Conservation (phyloP, 441 rosid genomes). For the Erodium trifolium region DNA sequence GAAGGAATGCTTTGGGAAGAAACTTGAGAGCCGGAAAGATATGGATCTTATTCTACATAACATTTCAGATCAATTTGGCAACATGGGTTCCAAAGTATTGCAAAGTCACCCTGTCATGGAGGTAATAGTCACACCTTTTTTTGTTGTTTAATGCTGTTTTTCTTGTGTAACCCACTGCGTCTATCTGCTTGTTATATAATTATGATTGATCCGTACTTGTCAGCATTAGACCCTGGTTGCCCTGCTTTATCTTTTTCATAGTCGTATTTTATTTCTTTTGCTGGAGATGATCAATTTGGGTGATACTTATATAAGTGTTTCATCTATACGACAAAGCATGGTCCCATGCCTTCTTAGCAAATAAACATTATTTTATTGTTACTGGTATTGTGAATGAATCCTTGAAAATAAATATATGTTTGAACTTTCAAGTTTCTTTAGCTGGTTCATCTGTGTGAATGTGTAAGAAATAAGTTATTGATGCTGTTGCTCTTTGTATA, state of each 20-base stretch:
- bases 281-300: neutral
- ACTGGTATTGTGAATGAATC: neutral
- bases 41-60: constrained; percentile 47
- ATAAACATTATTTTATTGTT: neutral
- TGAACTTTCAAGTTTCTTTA: neutral
- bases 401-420: neutral
- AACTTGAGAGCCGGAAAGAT: constrained; percentile 47
- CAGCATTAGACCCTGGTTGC: neutral
- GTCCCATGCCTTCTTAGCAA: neutral
- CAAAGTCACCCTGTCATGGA: constrained; percentile 30
- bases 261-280: neutral
- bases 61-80: constrained; percentile 27
- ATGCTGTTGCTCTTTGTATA: neutral
- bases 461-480: constrained; percentile 1
- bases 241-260: neutral
- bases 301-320: neutral
- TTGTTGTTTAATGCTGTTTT: constrained; percentile 3
- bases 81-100: constrained; percentile 28
- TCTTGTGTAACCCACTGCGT: neutral
- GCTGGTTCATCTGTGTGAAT: neutral
- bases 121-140: constrained; percentile 31
- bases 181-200: neutral
- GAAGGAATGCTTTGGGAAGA: constrained; percentile 44
- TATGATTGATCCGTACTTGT: neutral
- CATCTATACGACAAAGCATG: neutral